Base-by-base conservation (phyloP, 2,329 filamentous ascomycete genomes). In the Cladosporium sphaerospermum region DNA sequence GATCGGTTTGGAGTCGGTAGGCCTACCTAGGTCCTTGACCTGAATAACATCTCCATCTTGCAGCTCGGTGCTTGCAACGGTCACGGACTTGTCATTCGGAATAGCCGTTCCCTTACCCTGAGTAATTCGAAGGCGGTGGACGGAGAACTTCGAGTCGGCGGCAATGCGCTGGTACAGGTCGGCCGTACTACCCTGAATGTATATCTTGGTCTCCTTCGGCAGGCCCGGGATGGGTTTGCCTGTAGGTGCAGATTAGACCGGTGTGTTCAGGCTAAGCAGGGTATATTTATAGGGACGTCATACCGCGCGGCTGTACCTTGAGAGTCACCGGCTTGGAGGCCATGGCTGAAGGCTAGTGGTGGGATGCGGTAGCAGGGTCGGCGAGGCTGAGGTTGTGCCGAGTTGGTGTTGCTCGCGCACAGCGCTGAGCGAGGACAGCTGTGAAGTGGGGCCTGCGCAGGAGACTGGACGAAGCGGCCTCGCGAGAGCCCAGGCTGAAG, bases 1-100 rank as follows among this genome's bases (percentile, higher is more conserved):
- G 10, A 3, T 31, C 18, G 55, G 34, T 40, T 14, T 9, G 8
- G 19, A 43, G 32, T 36, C 32, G 43, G 37, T n/a, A 43, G 23
- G 55, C 79, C 50, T 80, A 92, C 90, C 93, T 31, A 99, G 78
- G 69, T 99, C 92, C 75, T 99, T 97, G 59, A 97, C 88, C 61
- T 93, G 83, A 45, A 99, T 72, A 16, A 77, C 75, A 58, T 79
- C 81, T 61, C 79, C 77, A 59, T 84, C 77, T 52, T 75, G 73
- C 43, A 86, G 69, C 11, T 81, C 81, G 3, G 77, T 78, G 42
- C 75, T 73, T 56, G 78, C 70, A 36, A 85, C 68, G 2, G 75
- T 79, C 11, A 74, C 70, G 50, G 76, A 73, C 52, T 74, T 71
- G 51, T 71, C 73, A 61, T 84, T 84, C 50, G 78, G 73, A 11